A percentile compares a stretch with the other conserved stretches of the same genome.
phyloP scores from a whole-genome alignment of 2,329 filamentous ascomycete species.

The Ophiocordyceps camponoti-leonardi region DNA sequence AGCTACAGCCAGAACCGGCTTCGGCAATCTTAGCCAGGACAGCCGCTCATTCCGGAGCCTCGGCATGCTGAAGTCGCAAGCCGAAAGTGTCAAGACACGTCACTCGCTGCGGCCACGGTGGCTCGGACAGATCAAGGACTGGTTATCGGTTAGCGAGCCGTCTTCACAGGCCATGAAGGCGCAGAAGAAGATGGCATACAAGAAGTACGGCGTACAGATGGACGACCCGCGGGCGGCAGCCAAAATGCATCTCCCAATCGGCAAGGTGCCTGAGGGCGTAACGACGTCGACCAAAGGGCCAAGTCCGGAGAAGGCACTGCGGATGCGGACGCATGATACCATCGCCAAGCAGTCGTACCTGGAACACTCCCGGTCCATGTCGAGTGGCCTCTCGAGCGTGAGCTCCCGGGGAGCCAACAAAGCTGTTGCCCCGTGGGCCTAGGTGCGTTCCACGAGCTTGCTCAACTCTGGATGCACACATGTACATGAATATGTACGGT shows the following conservation, averaged over 20 bases:
- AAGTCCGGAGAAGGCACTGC: slow-evolving; percentile 26
- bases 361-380: slow-evolving; percentile 13
- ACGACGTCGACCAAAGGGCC: slow-evolving; percentile 28
- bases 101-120: slow-evolving; percentile 14
- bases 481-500: no score
- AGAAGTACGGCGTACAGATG: slow-evolving; percentile 23
- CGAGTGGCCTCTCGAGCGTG: slow-evolving; percentile 16
- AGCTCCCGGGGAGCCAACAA: slow-evolving; percentile 13
- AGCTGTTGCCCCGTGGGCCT: slow-evolving; percentile 14
- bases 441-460: background rate
- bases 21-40: background rate
- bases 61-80: background rate
- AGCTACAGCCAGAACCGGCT: background rate
- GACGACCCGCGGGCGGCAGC: slow-evolving; percentile 24
- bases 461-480: background rate
- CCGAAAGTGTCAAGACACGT: background rate
- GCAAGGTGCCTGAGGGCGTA: slow-evolving; percentile 24
- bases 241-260: slow-evolving; percentile 28
- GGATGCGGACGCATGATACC: slow-evolving; percentile 16
- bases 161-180: slow-evolving; percentile 29
- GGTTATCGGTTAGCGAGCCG: slow-evolving; percentile 31
- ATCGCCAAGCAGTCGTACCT: slow-evolving; percentile 12
- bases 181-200: slow-evolving; percentile 24
- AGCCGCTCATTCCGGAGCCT: background rate
- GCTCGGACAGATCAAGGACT: slow-evolving; percentile 27